These are phyloP conservation scores for Castanea sativa DNA, from an alignment of 306 rosid species.

Conservation along the genomic window DNA sequence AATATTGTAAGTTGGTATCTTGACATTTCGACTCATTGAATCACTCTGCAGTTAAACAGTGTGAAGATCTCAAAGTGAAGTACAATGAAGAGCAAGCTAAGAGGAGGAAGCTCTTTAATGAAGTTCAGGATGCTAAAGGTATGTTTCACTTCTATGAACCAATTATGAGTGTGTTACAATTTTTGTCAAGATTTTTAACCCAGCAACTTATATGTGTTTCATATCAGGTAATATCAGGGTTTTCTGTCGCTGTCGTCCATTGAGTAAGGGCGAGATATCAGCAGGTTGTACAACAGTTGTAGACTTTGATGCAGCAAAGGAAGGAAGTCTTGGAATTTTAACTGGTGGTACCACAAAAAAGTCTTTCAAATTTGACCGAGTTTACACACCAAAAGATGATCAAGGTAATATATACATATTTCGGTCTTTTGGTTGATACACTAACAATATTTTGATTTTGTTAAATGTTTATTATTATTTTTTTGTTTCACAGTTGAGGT, in stretches of 20 bases:
- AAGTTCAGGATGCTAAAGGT: conserved; percentile 94
- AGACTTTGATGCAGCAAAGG: conserved; percentile 81
- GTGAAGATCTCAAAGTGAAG: conserved; percentile 83
- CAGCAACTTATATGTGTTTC: not conserved
- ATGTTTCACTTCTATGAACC: conserved; percentile 10
- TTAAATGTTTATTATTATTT: not conserved
- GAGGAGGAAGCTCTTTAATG: conserved; percentile 81
- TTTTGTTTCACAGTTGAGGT: conserved; percentile 68
- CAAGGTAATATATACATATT: conserved; percentile 47
- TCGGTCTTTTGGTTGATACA: conserved; percentile 10
- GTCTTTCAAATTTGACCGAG: conserved; percentile 77
- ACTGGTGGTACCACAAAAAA: conserved; percentile 55
- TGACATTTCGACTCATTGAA: conserved; percentile 19
- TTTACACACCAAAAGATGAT: conserved; percentile 77
- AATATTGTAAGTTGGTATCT: conserved; percentile 11
- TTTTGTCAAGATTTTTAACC: conserved; percentile 5
- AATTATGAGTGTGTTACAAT: not conserved
- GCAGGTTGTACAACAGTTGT: conserved; percentile 59
- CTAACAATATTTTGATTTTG: not conserved
- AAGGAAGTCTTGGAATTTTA: conserved; percentile 74
- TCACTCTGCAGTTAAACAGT: conserved; percentile 63
- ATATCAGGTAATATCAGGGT: conserved; percentile 80
- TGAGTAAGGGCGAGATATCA: conserved; percentile 58
- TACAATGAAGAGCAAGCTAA: conserved; percentile 71
- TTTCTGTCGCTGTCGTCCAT: conserved; percentile 89